phyloP scores from a whole-genome alignment of 805 yeast species.

The Hanseniaspora pseudoguilliermondii region DNA sequence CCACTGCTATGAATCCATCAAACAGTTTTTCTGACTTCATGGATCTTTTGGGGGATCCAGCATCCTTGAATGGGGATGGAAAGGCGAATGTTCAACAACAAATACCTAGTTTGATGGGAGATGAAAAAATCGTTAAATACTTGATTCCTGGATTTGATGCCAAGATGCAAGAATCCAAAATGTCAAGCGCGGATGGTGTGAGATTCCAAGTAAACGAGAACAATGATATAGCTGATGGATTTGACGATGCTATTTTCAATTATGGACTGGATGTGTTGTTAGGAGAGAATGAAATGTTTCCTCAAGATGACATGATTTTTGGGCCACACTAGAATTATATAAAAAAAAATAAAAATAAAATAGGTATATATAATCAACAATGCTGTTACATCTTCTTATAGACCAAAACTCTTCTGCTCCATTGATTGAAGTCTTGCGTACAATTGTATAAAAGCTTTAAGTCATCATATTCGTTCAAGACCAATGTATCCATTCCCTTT shows the following conservation, averaged over 20 bases:
- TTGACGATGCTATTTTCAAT: not conserved
- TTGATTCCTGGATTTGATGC: constrained; percentile 12
- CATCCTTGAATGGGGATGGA: not conserved
- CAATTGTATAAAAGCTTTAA: constrained; percentile 45
- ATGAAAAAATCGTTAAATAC: constrained; percentile 11
- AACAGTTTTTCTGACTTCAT: not conserved
- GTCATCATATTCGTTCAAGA: constrained; percentile 35
- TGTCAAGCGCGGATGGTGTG: too few species aligned
- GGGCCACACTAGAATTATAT: not conserved
- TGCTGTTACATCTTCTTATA: constrained; percentile 42
- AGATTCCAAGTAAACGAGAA: not conserved
- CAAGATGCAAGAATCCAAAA: not conserved
- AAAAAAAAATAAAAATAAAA: constrained; percentile 35
- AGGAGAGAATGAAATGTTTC: constrained; percentile 6
- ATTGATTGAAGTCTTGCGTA: constrained; percentile 79
- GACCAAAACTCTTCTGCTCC: constrained; percentile 81
- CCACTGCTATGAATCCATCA: not conserved
- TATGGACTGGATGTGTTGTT: constrained; percentile 9
- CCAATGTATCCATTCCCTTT: constrained; percentile 50
- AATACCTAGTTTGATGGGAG: constrained; percentile 12
- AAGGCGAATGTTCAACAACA: not conserved
- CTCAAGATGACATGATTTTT: constrained; percentile 10
- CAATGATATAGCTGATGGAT: not conserved
- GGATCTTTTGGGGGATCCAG: not conserved
- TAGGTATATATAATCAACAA: not conserved